Evolutionary conservation across 805 yeast species (phyloP).

Genomic region (Lipomyces chichibuensis): DNA sequence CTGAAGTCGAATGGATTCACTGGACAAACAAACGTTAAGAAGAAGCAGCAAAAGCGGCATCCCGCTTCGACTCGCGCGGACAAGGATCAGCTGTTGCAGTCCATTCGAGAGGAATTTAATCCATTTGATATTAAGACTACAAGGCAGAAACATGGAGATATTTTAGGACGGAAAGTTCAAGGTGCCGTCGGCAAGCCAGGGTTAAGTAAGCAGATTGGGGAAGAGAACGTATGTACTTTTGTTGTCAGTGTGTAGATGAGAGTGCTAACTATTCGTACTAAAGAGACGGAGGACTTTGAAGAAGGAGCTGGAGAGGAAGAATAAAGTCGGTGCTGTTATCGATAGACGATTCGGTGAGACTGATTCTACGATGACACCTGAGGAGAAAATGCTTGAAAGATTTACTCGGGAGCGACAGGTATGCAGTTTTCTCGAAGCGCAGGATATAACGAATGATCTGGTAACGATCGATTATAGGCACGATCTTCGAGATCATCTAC

Average conservation of each 20-base stretch:
- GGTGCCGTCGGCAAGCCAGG: constrained; percentile 70
- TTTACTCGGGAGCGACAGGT: constrained; percentile 85
- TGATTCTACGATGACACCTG: constrained; percentile 69
- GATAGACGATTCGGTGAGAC: constrained; percentile 91
- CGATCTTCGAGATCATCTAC: constrained; percentile 45
- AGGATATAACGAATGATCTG: neutral
- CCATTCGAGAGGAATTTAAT: constrained; percentile 81
- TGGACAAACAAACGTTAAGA: constrained; percentile 73
- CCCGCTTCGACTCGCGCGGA: constrained; percentile 62
- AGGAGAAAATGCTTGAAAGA: constrained; percentile 93
- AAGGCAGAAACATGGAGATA: constrained; percentile 58
- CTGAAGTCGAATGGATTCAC: constrained; percentile 77
- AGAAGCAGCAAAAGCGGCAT: constrained; percentile 50
- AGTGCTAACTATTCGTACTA: neutral
- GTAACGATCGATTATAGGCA: constrained; percentile 1
- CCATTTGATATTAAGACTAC: constrained; percentile 82
- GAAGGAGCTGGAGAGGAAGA: constrained; percentile 61
- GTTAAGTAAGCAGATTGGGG: constrained; percentile 67
- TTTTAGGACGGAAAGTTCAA: constrained; percentile 50
- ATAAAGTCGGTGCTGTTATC: constrained; percentile 73
- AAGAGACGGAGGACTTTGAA: constrained; percentile 65
- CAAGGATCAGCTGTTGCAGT: constrained; percentile 56
- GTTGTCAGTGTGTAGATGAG: neutral
- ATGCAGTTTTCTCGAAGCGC: constrained; percentile 42
- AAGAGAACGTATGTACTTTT: constrained; percentile 46